These are phyloP conservation scores for Xylariaceae sp. DNA, from an alignment of 2,329 filamentous ascomycete genomes.

Conservation along the genomic window DNA sequence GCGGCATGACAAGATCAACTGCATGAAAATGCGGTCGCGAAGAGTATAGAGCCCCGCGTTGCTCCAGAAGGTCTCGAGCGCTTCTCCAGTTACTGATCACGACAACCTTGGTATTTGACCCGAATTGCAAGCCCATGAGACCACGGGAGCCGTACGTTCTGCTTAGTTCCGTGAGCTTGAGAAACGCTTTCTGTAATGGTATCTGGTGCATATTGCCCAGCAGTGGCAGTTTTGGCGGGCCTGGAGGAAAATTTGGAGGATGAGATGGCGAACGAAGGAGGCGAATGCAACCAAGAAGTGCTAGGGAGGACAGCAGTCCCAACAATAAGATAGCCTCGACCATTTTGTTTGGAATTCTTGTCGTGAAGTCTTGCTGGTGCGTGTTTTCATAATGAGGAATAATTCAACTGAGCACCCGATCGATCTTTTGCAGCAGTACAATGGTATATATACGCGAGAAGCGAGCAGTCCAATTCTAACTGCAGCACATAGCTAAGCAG, in stretches of 20 bases:
- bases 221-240: slow-evolving; percentile 28
- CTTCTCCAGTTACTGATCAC: slow-evolving; percentile 32
- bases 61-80: slow-evolving; percentile 32
- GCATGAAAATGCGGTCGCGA: slow-evolving; percentile 26
- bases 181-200: slow-evolving; percentile 21
- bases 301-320: not conserved
- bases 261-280: not conserved
- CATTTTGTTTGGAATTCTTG: not conserved
- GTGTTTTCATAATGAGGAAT: not conserved
- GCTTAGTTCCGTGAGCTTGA: slow-evolving; percentile 29
- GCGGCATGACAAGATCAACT: slow-evolving; percentile 25
- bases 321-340: not conserved
- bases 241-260: slow-evolving; percentile 28
- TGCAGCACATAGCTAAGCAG: too few species aligned
- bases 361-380: too few species aligned
- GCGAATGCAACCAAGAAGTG: not conserved
- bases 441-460: too few species aligned
- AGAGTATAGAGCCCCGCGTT: slow-evolving; percentile 33
- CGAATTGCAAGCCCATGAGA: slow-evolving; percentile 30
- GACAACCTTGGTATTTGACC: slow-evolving; percentile 26
- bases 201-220: slow-evolving; percentile 36
- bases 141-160: slow-evolving; percentile 26
- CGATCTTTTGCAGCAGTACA: too few species aligned
- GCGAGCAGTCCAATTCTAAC: too few species aligned
- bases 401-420: too few species aligned